Evolutionary conservation across 2,329 filamentous ascomycete species (phyloP).

Genomic region (Triangularia setosa): DNA sequence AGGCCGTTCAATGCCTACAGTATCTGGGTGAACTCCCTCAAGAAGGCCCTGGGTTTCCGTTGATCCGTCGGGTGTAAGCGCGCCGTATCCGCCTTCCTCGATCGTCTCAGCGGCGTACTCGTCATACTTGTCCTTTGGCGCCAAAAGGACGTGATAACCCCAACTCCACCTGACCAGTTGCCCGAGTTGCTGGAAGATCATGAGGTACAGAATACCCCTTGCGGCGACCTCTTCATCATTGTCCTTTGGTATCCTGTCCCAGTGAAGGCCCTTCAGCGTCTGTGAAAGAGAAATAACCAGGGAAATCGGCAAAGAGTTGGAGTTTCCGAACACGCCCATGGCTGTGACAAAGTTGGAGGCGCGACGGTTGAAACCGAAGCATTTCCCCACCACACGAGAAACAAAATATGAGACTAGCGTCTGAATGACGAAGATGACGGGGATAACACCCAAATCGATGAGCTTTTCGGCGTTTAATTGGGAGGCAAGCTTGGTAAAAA

Average conservation of each 20-base stretch:
- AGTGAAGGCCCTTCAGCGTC: slow-evolving; percentile 87
- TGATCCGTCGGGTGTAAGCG: slow-evolving; percentile 30
- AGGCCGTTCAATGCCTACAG: slow-evolving; percentile 33
- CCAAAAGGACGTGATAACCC: slow-evolving; percentile 94
- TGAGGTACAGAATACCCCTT: slow-evolving; percentile 86
- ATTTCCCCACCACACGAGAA: slow-evolving; percentile 64
- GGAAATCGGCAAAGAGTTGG: slow-evolving; percentile 95
- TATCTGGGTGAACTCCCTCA: slow-evolving; percentile 40
- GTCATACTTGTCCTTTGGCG: slow-evolving; percentile 70
- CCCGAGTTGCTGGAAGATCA: slow-evolving; percentile 96
- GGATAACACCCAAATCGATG: slow-evolving; percentile 85
- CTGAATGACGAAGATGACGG: slow-evolving; percentile 87
- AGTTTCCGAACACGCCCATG: slow-evolving; percentile 95
- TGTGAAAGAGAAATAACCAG: slow-evolving; percentile 91
- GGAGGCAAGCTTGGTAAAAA: slow-evolving; percentile 94
- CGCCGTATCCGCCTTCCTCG: slow-evolving; percentile 58
- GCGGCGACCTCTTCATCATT: slow-evolving; percentile 94
- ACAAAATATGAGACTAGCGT: slow-evolving; percentile 82
- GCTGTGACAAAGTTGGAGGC: slow-evolving; percentile 92
- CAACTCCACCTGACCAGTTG: slow-evolving; percentile 96
- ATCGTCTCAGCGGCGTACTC: slow-evolving; percentile 55
- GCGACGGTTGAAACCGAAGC: slow-evolving; percentile 78
- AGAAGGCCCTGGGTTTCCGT: slow-evolving; percentile 46
- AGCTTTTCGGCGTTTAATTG: slow-evolving; percentile 91
- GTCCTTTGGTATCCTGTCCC: slow-evolving; percentile 85